Base-by-base conservation (phyloP, 768 basidiomycete species). In the Suillus tomentosus region DNA sequence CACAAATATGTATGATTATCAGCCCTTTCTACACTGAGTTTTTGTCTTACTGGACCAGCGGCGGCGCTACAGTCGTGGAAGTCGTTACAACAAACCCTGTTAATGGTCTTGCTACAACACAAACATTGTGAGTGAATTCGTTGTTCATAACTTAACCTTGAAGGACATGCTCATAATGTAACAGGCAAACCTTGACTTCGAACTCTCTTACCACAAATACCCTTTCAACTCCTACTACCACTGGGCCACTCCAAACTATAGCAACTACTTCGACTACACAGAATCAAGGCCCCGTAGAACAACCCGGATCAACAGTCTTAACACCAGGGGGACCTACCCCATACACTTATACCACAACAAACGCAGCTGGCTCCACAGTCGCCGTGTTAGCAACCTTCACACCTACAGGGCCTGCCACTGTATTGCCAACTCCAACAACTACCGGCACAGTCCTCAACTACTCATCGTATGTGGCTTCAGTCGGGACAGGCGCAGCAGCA, bases 231-330 rank as follows among this genome's bases (percentile, higher is more conserved):
- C 27, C 27, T 0, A 42, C 71, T 10, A 22, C 70, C n/a, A 36
- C 48, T 50, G 48, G 48, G 4, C 1, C 17, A 36, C 40, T 63
- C n/a, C 64, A 67, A 37, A 55, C 63, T 3, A 5, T 67, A 34
- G 51, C 70, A 5, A 60, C 76, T 19, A 60, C 76, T 10, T 8
- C 70, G 31, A 61, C 50, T n/a, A 64, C 54, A 14, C 61, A 75
- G 62, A 27, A 72, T 37, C 79, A 76, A 63, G 86, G 86, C 0
- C 86, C 87, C 3, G 88, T 90, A 0, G 89, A 82, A 8, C 81
- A 83, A 66, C 86, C 87, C 27, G 79, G 70, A 3, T 37, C 82
- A 5, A 77, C 75, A 31, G 74, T 72, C 3, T 73, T 67, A 24
- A 70, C 74, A 3, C 77, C 84, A 39, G 80, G 81, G 7, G 84